Evolutionary conservation across 2,329 filamentous ascomycete species (phyloP), one percentile per base, ranked within the genome.

Genomic region (Graphilbum ipis-grandicollis): DNA sequence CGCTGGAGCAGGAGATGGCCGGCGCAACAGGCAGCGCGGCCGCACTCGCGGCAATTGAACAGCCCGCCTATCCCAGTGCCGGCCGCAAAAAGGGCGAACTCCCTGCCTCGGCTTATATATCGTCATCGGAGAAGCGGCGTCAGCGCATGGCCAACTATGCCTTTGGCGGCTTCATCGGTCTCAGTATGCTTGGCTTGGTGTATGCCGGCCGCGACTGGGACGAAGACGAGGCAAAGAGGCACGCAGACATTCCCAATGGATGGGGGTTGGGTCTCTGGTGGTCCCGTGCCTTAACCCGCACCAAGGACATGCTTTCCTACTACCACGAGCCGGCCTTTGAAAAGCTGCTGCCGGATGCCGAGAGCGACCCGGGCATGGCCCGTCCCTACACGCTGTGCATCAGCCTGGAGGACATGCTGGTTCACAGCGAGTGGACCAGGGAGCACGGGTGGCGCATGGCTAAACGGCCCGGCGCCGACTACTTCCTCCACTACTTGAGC

Each of bases 261-360:
- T 93, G 84, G 81, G 66, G 69, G 3, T 55, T 79, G 2, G 62
- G 60, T 3, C 63, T 80, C 22, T 90, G 90, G 71, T 96, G 81
- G 66, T 73, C 75, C 48, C 81, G 90, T 41, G 75, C 78, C 36
- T 75, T 68, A 50, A 78, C 85, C 37, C 77, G 90, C 37, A 65
- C 83, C 48, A 67, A 66, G 42, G 77, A 82, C 44, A 73, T 84
- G 40, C 68, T 90, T 42, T 80, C 76, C 46, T 96, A 96, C 64
- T 98, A 96, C 63, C 88, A 88, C 47, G 88, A 96, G 50, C 90
- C 90, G 3, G 79, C 86, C 9, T 96, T 96, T 56, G 76, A 84
- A 40, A 94, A 94, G 65, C 69, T 98, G 40, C 68, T 98, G 17
- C 90, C 83, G 7, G 79, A 88, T 46, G 21, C 21, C 21, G 21